Base-by-base conservation (phyloP, 371 early-diverging fungal species). In the Hamiltosporidium magnivora region DNA sequence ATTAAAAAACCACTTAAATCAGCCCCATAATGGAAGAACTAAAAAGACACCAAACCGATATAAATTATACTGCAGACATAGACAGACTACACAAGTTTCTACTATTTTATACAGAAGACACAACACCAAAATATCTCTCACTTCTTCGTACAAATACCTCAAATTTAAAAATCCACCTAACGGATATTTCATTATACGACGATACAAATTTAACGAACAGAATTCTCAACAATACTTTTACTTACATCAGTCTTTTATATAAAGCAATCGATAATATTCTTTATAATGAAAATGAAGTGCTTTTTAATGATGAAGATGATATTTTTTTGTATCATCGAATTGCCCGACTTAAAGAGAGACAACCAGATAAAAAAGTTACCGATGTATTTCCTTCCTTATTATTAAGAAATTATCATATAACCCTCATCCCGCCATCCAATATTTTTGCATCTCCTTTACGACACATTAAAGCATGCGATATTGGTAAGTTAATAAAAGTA, bases 401-500 rank as follows among this genome's bases (percentile, higher is more conserved):
- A 49, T 54, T 81, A 1, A 63, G 79, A 58, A 75, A 74, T 54
- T 81, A 81, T 64, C 61, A 25, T 6, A 53, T 77, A 46, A 4
- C 3, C 4, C 38, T 75, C 6, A 49, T 8, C 6, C 6, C 6
- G 6, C 49, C 49, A 49, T 49, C 49, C 49, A 49, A 49, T 49
- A 8, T 49, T 49, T 49, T 49, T 8, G 12, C 6, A 8, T 37
- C 58, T 62, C 86, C 93, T n/a, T 88, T 95, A 53, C 89, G 96
- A 69, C 86, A 90, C 63, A 80, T 94, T 58, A 87, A 87, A 61
- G 89, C 90, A 59, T 77, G 83, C 44, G 76, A 85, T 54, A 84
- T 98, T 61, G 99, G 99, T 60, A 85, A 86, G 41, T 79, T 96
- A 64, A 87, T 95, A 1, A 86, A 87, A 1, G 84, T 96, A 42